These are phyloP conservation scores for Monotropa hypopitys DNA, from an alignment of 179 eudicot genomes.

Conservation along the genomic window DNA sequence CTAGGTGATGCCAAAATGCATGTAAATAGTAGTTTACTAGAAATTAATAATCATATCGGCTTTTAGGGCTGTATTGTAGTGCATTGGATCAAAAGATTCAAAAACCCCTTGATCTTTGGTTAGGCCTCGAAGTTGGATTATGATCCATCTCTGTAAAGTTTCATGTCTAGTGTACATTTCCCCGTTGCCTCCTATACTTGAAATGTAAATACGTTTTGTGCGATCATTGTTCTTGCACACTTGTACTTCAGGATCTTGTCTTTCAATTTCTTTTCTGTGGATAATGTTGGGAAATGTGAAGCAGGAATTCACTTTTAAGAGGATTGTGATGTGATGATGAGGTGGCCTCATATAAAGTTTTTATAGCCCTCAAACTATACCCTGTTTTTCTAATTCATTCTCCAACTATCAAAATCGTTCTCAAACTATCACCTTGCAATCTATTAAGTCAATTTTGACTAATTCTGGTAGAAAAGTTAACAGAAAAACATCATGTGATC, in stretches of 20 bases:
- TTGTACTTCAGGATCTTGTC: neutral
- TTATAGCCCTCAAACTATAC: too few relatives aligned
- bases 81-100: neutral
- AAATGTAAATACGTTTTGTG: neutral
- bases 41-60: neutral
- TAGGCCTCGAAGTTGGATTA: neutral
- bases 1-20: neutral
- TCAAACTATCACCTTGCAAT: too few relatives aligned
- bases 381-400: too few relatives aligned
- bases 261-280: neutral
- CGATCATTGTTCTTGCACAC: neutral
- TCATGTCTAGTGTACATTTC: slow-evolving; percentile 5
- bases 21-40: slow-evolving; percentile 8
- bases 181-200: neutral
- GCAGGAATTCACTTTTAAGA: neutral
- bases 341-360: neutral
- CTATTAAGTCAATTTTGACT: too few relatives aligned
- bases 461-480: too few relatives aligned
- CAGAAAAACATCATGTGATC: too few relatives aligned
- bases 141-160: neutral
- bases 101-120: neutral
- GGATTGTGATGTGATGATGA: neutral
- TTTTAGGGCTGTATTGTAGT: neutral
- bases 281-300: neutral
- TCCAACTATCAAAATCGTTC: too few relatives aligned